Base-by-base conservation (phyloP, 2,329 filamentous ascomycete genomes). In the Clonostachys solani region DNA sequence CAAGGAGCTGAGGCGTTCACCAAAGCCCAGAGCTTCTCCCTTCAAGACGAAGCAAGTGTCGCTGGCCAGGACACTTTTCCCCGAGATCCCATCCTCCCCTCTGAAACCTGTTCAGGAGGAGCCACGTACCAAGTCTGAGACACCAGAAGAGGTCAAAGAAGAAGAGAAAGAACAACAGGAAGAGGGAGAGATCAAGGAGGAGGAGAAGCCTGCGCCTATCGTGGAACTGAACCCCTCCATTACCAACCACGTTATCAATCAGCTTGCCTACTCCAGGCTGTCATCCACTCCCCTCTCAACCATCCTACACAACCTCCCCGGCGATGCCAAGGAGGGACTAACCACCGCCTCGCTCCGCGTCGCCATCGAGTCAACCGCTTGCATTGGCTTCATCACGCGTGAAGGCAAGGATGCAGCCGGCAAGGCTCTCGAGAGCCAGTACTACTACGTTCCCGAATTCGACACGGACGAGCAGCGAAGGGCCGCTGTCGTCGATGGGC, bases 391-490 rank as follows among this genome's bases (percentile, higher is more conserved):
- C 64, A 96, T 99, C 57, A 77, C 80, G 45, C 86, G 94, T 37
- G 86, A 92, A 64, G 94, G 94, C 61, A 99, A 97, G 67, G 94
- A 99, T 62, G 94, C 94, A 6, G 92, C 94, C 0, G 94, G 94
- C 55, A 94, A 96, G 71, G 73, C 86, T 7, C 79, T 99, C 1
- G 92, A 99, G 74, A 95, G 89, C 73, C 92, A 99, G 66, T 97
- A 95, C 65, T 97, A 97, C 69, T 99, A 99, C 61, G 77, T 96
- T 8, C 88, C 92, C 0, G 92, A 97, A 65, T 78, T 83, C 59
- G 94, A 99, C 62, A 74, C 78, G 3, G 91, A 97, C 61, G 79
- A 84, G 52, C 81, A 86, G 61, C 81, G 92, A 50, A 82, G 88
- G 45, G 80, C 89, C 46, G 87, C 91, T 18, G 90, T 96, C 13